Evolutionary conservation across 441 rosid genomes (phyloP).

Genomic region (Pelargonium fulgidum): DNA sequence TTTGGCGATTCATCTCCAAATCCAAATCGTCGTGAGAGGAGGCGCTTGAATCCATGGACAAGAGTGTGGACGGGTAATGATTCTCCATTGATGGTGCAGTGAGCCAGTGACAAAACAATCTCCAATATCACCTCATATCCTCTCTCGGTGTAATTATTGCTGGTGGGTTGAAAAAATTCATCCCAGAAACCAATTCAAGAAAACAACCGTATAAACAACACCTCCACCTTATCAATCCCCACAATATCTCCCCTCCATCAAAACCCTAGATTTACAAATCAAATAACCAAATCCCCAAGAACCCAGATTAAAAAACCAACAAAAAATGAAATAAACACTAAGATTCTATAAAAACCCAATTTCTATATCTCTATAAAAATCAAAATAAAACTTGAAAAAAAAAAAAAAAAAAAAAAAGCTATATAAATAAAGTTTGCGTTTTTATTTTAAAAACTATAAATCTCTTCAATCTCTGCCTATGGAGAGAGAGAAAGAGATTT

Average conservation of each 20-base stretch:
- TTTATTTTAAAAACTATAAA: not conserved
- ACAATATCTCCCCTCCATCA: conserved; percentile 24
- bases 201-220: too few relatives aligned
- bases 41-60: conserved; percentile 73
- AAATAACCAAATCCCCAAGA: conserved; percentile 16
- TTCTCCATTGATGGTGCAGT: conserved; percentile 64
- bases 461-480: conserved; percentile 5
- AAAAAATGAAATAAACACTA: not conserved
- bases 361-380: too few relatives aligned
- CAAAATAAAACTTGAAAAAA: too few relatives aligned
- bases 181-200: not conserved
- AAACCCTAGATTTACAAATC: conserved; percentile 20
- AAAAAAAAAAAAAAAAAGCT: not conserved
- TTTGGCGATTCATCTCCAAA: conserved; percentile 52
- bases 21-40: conserved; percentile 66
- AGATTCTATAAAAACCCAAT: not conserved
- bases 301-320: conserved; percentile 11
- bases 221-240: conserved; percentile 22
- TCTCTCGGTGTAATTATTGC: not conserved
- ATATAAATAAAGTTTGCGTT: too few relatives aligned
- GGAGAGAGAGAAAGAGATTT: conserved; percentile 11
- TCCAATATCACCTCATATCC: conserved; percentile 35
- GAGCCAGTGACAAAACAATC: conserved; percentile 40
- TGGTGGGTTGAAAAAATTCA: not conserved
- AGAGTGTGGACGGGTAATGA: conserved; percentile 74